phyloP scores from a whole-genome alignment of 1,284 basidiomycete species.

The Pseudozyma thailandica region DNA sequence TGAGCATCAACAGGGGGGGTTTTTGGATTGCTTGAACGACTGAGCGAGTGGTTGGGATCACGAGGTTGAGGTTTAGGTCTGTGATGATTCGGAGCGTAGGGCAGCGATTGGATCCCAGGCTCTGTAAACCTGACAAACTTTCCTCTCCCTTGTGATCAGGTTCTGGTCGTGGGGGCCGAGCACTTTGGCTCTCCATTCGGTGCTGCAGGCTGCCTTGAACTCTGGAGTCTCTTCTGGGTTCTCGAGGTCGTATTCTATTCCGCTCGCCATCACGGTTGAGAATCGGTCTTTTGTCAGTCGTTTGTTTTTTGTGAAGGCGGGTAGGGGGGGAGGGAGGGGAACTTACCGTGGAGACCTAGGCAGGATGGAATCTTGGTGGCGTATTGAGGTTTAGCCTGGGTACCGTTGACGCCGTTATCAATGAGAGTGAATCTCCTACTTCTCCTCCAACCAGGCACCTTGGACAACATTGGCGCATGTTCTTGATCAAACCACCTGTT shows the following conservation, averaged over 20 bases:
- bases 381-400: slow-evolving; percentile 16
- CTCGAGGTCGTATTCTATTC: slow-evolving; percentile 33
- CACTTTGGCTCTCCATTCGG: slow-evolving; percentile 43
- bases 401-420: slow-evolving; percentile 47
- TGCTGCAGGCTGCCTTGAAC: slow-evolving; percentile 38
- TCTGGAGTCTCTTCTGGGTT: slow-evolving; percentile 27
- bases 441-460: slow-evolving; percentile 57
- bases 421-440: slow-evolving; percentile 54
- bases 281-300: too few relatives aligned
- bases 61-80: too few relatives aligned
- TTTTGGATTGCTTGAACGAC: too few relatives aligned
- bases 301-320: neutral
- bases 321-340: neutral
- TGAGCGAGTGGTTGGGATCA: too few relatives aligned
- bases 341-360: slow-evolving; percentile 53
- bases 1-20: too few relatives aligned
- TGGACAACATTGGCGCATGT: slow-evolving; percentile 43
- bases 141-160: slow-evolving; percentile 48
- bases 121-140: slow-evolving; percentile 46
- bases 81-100: slow-evolving; percentile 6
- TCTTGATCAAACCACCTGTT: slow-evolving; percentile 55
- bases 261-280: too few relatives aligned
- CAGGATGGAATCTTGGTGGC: slow-evolving; percentile 27
- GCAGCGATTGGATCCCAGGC: slow-evolving; percentile 57
- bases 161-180: slow-evolving; percentile 15